These are phyloP conservation scores for Xerocomellus dryophilus DNA, from an alignment of 768 basidiomycete species.

Conservation along the genomic window DNA sequence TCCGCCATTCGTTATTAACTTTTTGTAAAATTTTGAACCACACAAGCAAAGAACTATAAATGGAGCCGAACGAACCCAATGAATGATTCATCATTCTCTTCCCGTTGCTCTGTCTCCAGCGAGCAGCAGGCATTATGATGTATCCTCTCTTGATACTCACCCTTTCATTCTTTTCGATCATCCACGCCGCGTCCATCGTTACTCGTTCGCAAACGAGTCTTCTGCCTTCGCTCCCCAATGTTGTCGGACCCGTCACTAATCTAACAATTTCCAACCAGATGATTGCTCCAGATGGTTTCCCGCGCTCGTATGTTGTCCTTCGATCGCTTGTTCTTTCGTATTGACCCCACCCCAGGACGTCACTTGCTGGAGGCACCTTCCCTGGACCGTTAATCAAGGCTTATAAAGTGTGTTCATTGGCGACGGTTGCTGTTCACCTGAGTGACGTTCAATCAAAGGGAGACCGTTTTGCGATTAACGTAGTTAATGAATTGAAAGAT, in stretches of 20 bases:
- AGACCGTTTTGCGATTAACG: constrained; percentile 41
- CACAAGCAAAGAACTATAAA: too few species aligned
- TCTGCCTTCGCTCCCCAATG: neutral
- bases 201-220: neutral
- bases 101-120: too few species aligned
- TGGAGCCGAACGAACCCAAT: too few species aligned
- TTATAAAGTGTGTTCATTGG: constrained; percentile 28
- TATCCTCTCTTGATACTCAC: too few species aligned
- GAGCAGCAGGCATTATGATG: too few species aligned
- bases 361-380: constrained; percentile 41
- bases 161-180: too few species aligned
- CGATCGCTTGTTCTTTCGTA: neutral
- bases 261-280: constrained; percentile 38
- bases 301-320: constrained; percentile 36
- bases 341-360: constrained; percentile 8
- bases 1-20: too few species aligned
- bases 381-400: constrained; percentile 45
- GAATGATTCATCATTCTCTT: too few species aligned
- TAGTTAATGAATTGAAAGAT: constrained; percentile 44
- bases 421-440: neutral
- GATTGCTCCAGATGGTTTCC: constrained; percentile 50
- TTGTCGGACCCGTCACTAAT: constrained; percentile 22
- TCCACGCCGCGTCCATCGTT: too few species aligned
- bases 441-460: constrained; percentile 30
- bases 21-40: too few species aligned